Evolutionary conservation across 495 filamentous ascomycete genomes (phyloP), one percentile per base, ranked within the genome.

Genomic region (Xylaria nigripes): DNA sequence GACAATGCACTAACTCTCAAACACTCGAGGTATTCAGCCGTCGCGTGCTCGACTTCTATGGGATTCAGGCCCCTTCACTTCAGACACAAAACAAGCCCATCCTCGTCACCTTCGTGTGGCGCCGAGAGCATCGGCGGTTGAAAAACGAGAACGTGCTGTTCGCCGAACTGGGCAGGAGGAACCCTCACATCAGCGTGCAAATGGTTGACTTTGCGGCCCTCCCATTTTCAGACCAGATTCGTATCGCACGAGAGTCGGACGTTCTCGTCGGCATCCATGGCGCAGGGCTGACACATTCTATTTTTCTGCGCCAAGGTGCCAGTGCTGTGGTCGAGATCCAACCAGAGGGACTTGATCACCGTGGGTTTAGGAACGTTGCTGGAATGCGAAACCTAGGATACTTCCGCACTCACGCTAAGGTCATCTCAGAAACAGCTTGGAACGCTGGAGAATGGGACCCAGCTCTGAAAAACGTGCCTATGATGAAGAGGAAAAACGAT

Each of bases 241-340:
- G 59, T 34, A 58, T 68, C 29, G 53, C 67, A 16, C 64, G 50
- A 34, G 50, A 53, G 21, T 67, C 69, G 16, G 70, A 72, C 57
- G 59, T 73, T 19, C 62, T 75, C 3, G 67, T 70, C 21, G 70
- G 70, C 8, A 61, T 70, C 41, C 69, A 72, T 56, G 72, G 72
- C 30, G 70, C 70, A 8, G 72, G 68, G 18, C 60, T 75, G 30
- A 68, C 70, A 8, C 67, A 71, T 58, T 61, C 63, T 16, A 61
- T 73, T 9, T 73, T 72, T 54, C 43, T 75, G 24, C 62, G 55
- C n/a, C 62, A 50, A 10, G 44, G 52, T 6, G 66, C 63, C 6
- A 54, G 62, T 1, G 68, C 67, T 32, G 24, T 65, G 15, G 69
- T 75, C 29, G 70, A 73, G 51, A 72, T 73, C 46, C 57, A 73